Evolutionary conservation across 1,284 basidiomycete species (phyloP), one percentile per base, ranked within the genome.

Genomic region (Trametes hirsuta): DNA sequence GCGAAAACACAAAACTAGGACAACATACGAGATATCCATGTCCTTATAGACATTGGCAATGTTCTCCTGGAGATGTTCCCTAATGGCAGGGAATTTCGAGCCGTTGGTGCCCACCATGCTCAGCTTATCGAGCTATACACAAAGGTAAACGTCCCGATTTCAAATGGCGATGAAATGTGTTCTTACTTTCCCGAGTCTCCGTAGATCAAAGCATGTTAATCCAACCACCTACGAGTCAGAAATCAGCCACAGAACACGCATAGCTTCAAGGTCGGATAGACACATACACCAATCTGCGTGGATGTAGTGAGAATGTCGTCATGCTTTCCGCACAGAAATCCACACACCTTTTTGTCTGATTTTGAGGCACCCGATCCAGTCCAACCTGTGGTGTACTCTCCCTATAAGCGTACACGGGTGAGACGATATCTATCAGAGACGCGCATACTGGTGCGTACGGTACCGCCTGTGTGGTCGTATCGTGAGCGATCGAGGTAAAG

Each of bases 371-470:
- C 93, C 37, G 88, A 85, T 15, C 87, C 88, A 4, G 93, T 94
- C 88, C 93, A 96, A 72, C 95, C 95, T 53, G 95, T 97, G 59
- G 95, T 97, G 76, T 97, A 96, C 79, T 95, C 91, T 49, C 91
- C 91, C 88, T 90, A 53, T 15, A n/a, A 15, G 59, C 62, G 39
- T 44, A 10, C 9, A 37, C 14, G 12, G 10, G 12, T 49, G 24
- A 10, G 15, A 10, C n/a, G 40, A n/a, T 15, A 18, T 18, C 35
- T 21, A 3, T n/a, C 11, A 6, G 11, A 2, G 36, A 9, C 9
- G 6, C 2, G 5, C 39, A 2, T 6, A n/a, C 21, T 3, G n/a
- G 15, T 30, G 56, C 68, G 36, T 47, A 69, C 68, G 30, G 68
- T 66, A 55, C 68, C 68, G 61, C 68, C 68, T 69, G 47, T 21